Base-by-base conservation (phyloP, 495 filamentous ascomycete genomes). In the Lasiosphaeria miniovina region DNA sequence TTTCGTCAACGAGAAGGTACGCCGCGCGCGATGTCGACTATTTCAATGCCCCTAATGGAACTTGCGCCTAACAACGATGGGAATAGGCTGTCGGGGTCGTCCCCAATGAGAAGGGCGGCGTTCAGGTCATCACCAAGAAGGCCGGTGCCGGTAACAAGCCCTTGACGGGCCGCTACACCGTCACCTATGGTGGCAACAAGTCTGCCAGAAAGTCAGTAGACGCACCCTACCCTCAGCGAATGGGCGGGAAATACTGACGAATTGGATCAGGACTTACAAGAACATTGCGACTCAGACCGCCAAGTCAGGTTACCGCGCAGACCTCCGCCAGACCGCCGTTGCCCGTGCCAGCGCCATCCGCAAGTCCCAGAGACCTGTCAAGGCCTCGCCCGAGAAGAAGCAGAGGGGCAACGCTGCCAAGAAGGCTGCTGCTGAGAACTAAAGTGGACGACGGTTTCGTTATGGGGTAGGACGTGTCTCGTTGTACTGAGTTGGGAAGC, bases 1-100 rank as follows among this genome's bases (percentile, higher is more conserved):
- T 62, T 91, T 88, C 74, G 84, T 91, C 71, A 95, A 95, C 79
- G 86, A 87, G 77, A 93, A 97, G 90, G 93, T 96, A 87, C 74
- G 61, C 60, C 55, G 32, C 56, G 35, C 52, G 40, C 53, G 54
- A 40, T 52, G 48, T 55, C 9, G 51, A 61, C 57, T 55, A 66
- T 58, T n/a, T n/a, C 24, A 36, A 38, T 0, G 34, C 38, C 52
- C 31, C 24, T 11, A 49, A 38, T 40, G 57, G 41, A 57, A 64
- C 31, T 56, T 35, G 9, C 54, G 51, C 53, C 69, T 71, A 61
- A 71, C 57, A 49, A 32, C 4, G 32, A 38, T 34, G 3, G 46
- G 24, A 54, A 53, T 71, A 96, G 91, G 93, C 93, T 58, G 74
- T 98, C 68, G 92, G 93, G 73, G 72, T 98, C 60, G 75, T 74